Base-by-base conservation (phyloP, 2,329 filamentous ascomycete genomes). In the Trichoderma gracile region DNA sequence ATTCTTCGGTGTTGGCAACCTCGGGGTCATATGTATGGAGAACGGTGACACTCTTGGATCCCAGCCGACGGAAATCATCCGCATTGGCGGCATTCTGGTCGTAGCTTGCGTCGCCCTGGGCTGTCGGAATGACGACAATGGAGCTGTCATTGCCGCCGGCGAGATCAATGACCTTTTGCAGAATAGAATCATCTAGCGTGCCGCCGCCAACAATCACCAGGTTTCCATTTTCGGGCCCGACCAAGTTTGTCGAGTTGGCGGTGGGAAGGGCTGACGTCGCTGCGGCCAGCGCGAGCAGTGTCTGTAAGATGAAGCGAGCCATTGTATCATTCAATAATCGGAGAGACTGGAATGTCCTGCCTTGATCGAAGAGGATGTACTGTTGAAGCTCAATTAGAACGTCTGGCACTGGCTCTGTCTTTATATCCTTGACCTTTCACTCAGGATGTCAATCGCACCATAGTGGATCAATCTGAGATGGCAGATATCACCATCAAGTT, bases 401-500 rank as follows among this genome's bases (percentile, higher is more conserved):
- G 4, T 15, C 15, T 19, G 2, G 8, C 1, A 27, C 15, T 5
- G 17, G 17, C 38, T 33, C 4, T 27, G n/a, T 17, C 33, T 17
- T 53, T 61, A 43, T 52, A 52, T 43, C 10, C 2, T 19, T 17
- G 17, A 4, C 6, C 8, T 42, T 27, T 30, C 0, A 5, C 14
- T n/a, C 21, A 5, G 14, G 10, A 21, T 15, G 19, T 30, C 8
- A 21, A 61, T 61, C 38, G 38, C 57, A 52, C 47, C 57, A 61
- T 61, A 52, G 47, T 61, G 57, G 57, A 61, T 52, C 57, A 61
- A 30, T 61, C 57, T 61, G 40, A 50, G 25, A 61, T 30, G 50
- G 57, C 30, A 52, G 57, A 52, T 14, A n/a, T 53, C n/a, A 23
- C 23, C n/a, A 33, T 33, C 9, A 14, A 27, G 9, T n/a, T 43